phyloP scores from a whole-genome alignment of 345 rosid species.

The Eucalyptus camaldulensis region DNA sequence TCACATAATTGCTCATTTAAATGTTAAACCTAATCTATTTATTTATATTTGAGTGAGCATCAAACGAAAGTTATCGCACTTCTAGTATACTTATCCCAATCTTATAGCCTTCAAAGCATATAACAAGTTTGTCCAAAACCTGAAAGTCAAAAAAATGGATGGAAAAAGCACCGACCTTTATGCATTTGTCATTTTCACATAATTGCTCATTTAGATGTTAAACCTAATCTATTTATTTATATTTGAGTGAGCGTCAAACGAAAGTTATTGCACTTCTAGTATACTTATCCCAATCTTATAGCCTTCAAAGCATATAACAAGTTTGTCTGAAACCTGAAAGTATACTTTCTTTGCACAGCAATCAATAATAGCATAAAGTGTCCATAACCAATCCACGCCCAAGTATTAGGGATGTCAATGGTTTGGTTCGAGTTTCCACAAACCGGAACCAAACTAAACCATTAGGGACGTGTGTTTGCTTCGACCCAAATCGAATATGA shows the following conservation, averaged over 20 bases:
- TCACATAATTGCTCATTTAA: no score
- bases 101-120: background rate
- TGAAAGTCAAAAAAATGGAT: background rate
- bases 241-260: no score
- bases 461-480: background rate
- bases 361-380: background rate
- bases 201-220: no score
- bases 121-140: background rate
- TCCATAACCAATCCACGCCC: background rate
- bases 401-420: background rate
- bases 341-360: background rate
- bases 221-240: no score
- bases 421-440: background rate
- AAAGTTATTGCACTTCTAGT: no score
- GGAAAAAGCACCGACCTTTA: no score
- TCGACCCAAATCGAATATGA: background rate
- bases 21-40: no score
- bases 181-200: no score
- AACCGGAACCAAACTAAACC: background rate
- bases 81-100: no score
- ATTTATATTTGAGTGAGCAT: no score
- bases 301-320: background rate
- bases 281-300: background rate
- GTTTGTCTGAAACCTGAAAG: background rate
- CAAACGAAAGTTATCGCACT: accelerated